Base-by-base conservation (phyloP, 169 alveolate species). In the Neospora caninum region DNA sequence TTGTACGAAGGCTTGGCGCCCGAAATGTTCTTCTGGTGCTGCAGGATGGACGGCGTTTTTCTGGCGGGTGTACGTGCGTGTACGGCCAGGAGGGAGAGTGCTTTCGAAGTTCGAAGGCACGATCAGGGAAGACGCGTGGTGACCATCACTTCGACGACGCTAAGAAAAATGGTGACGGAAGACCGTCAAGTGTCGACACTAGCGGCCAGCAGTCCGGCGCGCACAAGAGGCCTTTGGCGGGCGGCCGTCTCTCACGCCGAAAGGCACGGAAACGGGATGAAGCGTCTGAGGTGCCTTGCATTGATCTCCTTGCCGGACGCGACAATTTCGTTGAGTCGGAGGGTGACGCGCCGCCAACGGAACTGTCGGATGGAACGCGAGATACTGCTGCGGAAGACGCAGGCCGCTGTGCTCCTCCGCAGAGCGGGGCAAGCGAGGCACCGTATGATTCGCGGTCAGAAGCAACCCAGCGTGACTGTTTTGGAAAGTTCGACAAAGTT, bases 401-500 rank as follows among this genome's bases (percentile, higher is more conserved):
- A 70, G 13, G 53, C 25, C 43, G 49, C 34, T 64, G 78, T 29
- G n/a, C 70, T 10, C 22, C 78, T 36, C 38, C 34, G n/a, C 41
- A 27, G 10, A 53, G 42, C 7, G 92, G 82, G 27, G 43, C 80
- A 16, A 53, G 29, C 45, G 36, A 64, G 73, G 73, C 25, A 13
- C 18, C 7, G 67, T 18, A 31, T 29, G 20, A 22, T 34, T 25
- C 0, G 88, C 13, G 58, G 25, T 0, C 36, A 86, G 31, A n/a
- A 25, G 80, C 42, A 29, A 22, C 43, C 82, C n/a, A 88, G 10
- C 36, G 29, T n/a, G 41, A 67, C 43, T 43, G 67, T 29, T 25
- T 22, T 27, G 34, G 69, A 29, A 49, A 73, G 80, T 96, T 96
- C 84, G 97, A 95, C 94, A 94, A 92, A 89, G 96, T 96, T 13